Base-by-base conservation (phyloP, 2,329 filamentous ascomycete species). In the Penicillium sp. region DNA sequence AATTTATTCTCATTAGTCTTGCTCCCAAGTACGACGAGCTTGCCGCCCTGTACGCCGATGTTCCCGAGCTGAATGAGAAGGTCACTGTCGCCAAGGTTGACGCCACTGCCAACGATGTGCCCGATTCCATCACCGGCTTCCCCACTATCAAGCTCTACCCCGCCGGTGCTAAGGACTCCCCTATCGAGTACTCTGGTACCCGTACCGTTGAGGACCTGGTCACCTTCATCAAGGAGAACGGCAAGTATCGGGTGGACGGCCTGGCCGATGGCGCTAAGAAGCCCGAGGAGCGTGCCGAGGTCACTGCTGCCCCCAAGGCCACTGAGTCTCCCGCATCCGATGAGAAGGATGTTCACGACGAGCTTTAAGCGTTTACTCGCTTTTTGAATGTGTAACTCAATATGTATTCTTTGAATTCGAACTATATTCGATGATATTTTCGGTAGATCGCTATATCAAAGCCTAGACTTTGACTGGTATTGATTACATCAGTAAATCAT, bases 131-230 rank as follows among this genome's bases (percentile, higher is more conserved):
- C 72, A 85, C 90, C 77, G 94, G 94, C 62, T 99, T 99, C 88
- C 94, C 94, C 55, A 99, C 94, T 75, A 97, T 99, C 85, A 97
- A 97, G 85, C 85, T 99, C 66, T 99, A 86, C 88, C 85, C 90
- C 62, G 94, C 94, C 68, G 92, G 91, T 70, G 83, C 84, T 77
- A 99, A 99, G 87, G 82, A 84, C 71, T 81, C 86, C 66, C 90
- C 94, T 57, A 77, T 97, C 61, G 90, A 91, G 67, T 99, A 97
- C 85, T 84, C 82, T 63, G 94, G 94, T 68, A 84, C 88, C 63
- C 91, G 94, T 70, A 94, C 91, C 53, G 80, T 97, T 54, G 90
- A 96, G 80, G 94, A 97, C 74, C 85, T 99, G 58, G 88, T 90
- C 70, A 84, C 88, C 69, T 99, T 99, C 81, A 84, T 99, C 76